Base-by-base conservation (phyloP, 192 early-diverging fungal species). In the Podila epicladia region DNA sequence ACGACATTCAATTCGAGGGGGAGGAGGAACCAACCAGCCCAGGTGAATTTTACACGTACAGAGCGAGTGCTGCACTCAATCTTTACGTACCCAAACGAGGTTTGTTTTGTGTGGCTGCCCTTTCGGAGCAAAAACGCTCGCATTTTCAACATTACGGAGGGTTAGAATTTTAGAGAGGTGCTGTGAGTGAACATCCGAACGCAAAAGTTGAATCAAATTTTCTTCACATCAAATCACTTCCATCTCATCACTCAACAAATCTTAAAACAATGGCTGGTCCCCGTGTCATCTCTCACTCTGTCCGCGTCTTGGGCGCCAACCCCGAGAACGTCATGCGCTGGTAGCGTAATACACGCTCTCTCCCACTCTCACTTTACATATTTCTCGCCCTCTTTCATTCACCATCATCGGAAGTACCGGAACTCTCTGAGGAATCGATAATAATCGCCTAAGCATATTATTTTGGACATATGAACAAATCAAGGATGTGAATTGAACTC, bases 231-330 rank as follows among this genome's bases (percentile, higher is more conserved):
- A 55, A 24, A 24, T 11, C 53, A 24, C 53, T 55, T 3, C 53
- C 20, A 55, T 26, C 20, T 55, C 53, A 24, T 55, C 53, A 17
- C n/a, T 31, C 9, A 19, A 11, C 31, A 33, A 24, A 61, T 61
- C 59, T 35, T 61, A 20, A 20, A 28, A 61, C 26, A 72, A 80
- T 80, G 77, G 70, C 77, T 73, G 77, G 77, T 73, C 77, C 77
- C 67, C 77, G 77, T 53, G 53, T 80, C 67, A 63, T 80, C 67
- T 29, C 71, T 29, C 67, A 80, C 71, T 80, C 77, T 69, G 66
- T 73, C 67, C 77, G 77, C 67, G 38, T 80, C 77, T 63, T 80
- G 61, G 77, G 77, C 62, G 77, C 77, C 62, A 72, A 80, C 67
- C 70, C 65, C 61, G 77, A 80, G 77, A 80, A 80, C 67, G 51